phyloP scores from a whole-genome alignment of 148 eudicot species.

The Camellia sinensis region DNA sequence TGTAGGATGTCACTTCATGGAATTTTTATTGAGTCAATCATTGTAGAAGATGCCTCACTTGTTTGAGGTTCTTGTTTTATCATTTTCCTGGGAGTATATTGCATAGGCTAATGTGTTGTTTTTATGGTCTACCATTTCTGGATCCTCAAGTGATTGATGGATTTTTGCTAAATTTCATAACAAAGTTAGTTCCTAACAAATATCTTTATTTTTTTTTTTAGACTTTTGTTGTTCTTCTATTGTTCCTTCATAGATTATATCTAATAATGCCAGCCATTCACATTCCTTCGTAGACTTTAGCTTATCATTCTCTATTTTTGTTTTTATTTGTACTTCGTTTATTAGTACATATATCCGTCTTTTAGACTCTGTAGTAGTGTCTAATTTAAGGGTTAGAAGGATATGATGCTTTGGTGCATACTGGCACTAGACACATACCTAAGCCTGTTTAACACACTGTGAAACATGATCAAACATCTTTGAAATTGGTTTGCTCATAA shows the following conservation, averaged over 20 bases:
- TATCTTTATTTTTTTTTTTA: too few relatives aligned
- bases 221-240: not conserved
- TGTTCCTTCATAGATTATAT: not conserved
- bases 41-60: not conserved
- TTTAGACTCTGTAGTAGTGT: too few relatives aligned
- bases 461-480: too few relatives aligned
- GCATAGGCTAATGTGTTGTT: not conserved
- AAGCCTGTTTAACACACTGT: too few relatives aligned
- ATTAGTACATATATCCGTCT: too few relatives aligned
- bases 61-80: not conserved
- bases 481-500: too few relatives aligned
- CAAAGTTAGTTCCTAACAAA: not conserved
- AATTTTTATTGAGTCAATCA: not conserved
- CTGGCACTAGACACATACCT: too few relatives aligned
- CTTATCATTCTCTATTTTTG: too few relatives aligned
- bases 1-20: not conserved
- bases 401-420: too few relatives aligned
- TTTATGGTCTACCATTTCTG: not conserved
- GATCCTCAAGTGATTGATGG: not conserved
- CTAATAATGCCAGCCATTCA: not conserved
- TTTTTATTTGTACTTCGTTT: too few relatives aligned
- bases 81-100: too few relatives aligned
- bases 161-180: not conserved
- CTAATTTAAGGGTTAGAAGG: too few relatives aligned
- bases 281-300: not conserved